Evolutionary conservation across 345 rosid genomes (phyloP).

Genomic region (Arabis hirsuta): DNA sequence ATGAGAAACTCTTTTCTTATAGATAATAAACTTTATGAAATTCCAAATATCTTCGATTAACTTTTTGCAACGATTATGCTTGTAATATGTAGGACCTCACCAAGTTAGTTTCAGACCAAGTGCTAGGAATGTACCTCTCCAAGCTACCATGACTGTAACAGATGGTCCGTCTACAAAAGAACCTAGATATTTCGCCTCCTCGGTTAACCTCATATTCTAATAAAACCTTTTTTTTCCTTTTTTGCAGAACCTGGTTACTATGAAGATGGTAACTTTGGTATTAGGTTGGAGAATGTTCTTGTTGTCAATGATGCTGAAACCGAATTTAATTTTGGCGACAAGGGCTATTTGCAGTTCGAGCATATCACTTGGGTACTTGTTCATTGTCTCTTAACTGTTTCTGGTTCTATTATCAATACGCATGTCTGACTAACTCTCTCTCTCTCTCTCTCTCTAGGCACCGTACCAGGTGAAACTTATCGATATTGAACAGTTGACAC

Average conservation of each 20-base stretch:
- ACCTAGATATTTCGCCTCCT: background rate
- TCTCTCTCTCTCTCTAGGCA: conserved; percentile 49
- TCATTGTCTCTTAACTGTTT: background rate
- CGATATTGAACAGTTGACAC: conserved; percentile 52
- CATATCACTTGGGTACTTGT: conserved; percentile 95
- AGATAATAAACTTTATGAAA: background rate
- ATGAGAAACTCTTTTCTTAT: conserved; percentile 24
- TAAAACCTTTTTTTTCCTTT: background rate
- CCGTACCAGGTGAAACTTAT: conserved; percentile 93
- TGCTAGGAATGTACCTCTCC: conserved; percentile 83
- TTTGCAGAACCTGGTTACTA: conserved; percentile 87
- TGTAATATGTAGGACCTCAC: conserved; percentile 80
- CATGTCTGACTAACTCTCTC: conserved; percentile 3
- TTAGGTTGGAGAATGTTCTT: conserved; percentile 95
- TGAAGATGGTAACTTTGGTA: conserved; percentile 92
- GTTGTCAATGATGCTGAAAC: conserved; percentile 73
- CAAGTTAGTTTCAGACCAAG: conserved; percentile 82
- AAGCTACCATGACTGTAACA: conserved; percentile 98
- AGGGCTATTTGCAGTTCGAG: conserved; percentile 88
- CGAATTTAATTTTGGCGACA: conserved; percentile 84
- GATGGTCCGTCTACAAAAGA: conserved; percentile 65
- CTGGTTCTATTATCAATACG: background rate
- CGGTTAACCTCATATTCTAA: background rate
- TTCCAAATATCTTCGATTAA: background rate
- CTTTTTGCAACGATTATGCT: conserved; percentile 3